Evolutionary conservation across 495 filamentous ascomycete genomes (phyloP).

Genomic region (Xylaria bambusicola): DNA sequence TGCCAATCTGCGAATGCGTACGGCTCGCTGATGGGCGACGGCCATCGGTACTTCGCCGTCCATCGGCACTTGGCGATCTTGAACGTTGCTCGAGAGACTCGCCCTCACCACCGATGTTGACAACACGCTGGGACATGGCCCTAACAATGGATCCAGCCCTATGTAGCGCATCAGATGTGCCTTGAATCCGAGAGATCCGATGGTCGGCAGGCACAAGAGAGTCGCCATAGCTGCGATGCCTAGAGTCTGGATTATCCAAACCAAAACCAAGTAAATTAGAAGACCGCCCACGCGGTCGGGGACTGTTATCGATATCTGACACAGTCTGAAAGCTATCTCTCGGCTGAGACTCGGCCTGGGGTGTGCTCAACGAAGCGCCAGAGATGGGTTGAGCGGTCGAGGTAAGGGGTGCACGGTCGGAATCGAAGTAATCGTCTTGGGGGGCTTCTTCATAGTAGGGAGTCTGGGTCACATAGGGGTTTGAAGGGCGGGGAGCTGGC

Average conservation of each 20-base stretch:
- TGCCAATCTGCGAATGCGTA: constrained; percentile 53
- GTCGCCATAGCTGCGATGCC: constrained; percentile 50
- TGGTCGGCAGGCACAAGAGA: constrained; percentile 47
- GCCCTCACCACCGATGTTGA: constrained; percentile 85
- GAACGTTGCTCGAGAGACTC: constrained; percentile 77
- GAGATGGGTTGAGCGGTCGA: constrained; percentile 64
- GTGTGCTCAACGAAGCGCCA: constrained; percentile 50
- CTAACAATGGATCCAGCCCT: constrained; percentile 90
- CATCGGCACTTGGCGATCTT: constrained; percentile 48
- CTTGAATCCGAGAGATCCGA: constrained; percentile 56
- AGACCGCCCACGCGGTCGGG: constrained; percentile 41
- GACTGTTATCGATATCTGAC: constrained; percentile 47
- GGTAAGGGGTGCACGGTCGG: constrained; percentile 70
- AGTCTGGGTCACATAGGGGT: constrained; percentile 42
- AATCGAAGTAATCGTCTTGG: constrained; percentile 64
- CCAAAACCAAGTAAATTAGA: constrained; percentile 49
- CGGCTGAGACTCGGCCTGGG: constrained; percentile 57
- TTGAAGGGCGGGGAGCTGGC: constrained; percentile 32
- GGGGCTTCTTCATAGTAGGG: constrained; percentile 55
- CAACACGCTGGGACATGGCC: constrained; percentile 96
- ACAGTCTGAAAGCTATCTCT: constrained; percentile 66
- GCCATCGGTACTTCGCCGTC: constrained; percentile 41
- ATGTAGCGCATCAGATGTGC: constrained; percentile 65
- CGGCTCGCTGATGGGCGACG: constrained; percentile 34
- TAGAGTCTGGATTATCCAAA: constrained; percentile 52